These are phyloP conservation scores for Ceratocystis colombiana DNA, from an alignment of 2,329 filamentous ascomycete species.

Conservation along the genomic window DNA sequence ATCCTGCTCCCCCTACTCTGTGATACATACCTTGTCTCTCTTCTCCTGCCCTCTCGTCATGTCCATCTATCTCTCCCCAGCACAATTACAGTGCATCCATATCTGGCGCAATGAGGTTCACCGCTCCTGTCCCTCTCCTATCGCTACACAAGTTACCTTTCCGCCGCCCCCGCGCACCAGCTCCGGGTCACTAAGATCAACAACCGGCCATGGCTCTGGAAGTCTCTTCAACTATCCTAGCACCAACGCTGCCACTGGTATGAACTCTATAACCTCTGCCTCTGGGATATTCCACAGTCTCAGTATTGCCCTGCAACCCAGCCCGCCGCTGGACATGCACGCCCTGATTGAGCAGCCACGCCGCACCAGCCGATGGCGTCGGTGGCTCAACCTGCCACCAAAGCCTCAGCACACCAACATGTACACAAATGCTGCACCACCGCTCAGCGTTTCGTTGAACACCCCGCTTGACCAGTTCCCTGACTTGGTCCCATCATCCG, in stretches of 20 bases:
- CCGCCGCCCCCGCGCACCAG: conserved; percentile 32
- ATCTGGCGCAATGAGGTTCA: conserved; percentile 44
- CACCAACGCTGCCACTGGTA: conserved; percentile 17
- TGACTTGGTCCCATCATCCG: conserved; percentile 12
- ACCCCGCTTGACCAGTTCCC: conserved; percentile 16
- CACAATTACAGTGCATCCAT: conserved; percentile 37
- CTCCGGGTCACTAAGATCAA: conserved; percentile 30
- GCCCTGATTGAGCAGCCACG: conserved; percentile 27
- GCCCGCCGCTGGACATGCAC: conserved; percentile 27
- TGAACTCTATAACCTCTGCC: conserved; percentile 26
- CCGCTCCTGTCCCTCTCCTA: conserved; percentile 31
- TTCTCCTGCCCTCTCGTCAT: conserved; percentile 8
- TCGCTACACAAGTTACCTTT: conserved; percentile 30
- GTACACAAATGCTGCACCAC: conserved; percentile 26
- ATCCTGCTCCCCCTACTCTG: background rate
- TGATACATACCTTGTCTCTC: background rate
- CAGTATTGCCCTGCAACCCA: conserved; percentile 28
- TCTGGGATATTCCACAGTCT: conserved; percentile 30
- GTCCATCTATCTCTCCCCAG: conserved; percentile 24
- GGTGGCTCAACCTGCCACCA: conserved; percentile 26
- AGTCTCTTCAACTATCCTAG: conserved; percentile 25
- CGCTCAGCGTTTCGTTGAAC: conserved; percentile 21
- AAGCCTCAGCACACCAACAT: conserved; percentile 26
- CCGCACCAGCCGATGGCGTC: conserved; percentile 25
- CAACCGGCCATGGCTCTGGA: conserved; percentile 29